Conservation (phyloP, 257 asterid genomes). For the Fraxinus cuspidata region DNA sequence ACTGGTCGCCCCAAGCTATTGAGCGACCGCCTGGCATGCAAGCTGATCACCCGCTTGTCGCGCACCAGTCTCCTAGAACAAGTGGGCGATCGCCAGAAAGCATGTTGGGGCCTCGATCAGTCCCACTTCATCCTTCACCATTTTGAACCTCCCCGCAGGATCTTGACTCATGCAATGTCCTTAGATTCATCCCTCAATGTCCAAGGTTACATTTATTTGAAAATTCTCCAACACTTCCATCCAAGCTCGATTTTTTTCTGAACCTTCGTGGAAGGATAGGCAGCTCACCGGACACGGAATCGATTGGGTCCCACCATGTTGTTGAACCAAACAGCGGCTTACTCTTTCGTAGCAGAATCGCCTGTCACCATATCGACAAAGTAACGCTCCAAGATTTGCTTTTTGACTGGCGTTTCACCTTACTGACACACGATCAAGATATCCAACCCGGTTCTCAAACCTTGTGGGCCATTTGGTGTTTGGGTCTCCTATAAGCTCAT, state of each 20-base stretch:
- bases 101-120: too few relatives aligned
- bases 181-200: too few relatives aligned
- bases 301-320: slow-evolving; percentile 41
- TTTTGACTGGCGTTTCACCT: slow-evolving; percentile 28
- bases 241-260: slow-evolving; percentile 43
- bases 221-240: slow-evolving; percentile 20
- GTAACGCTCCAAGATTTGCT: slow-evolving; percentile 41
- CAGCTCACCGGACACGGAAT: slow-evolving; percentile 45
- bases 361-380: slow-evolving; percentile 59
- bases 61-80: too few relatives aligned
- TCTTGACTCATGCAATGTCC: too few relatives aligned
- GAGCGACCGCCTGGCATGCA: too few relatives aligned
- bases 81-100: too few relatives aligned
- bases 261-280: slow-evolving; percentile 53
- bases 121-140: too few relatives aligned
- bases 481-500: slow-evolving; percentile 36
- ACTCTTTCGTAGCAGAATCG: slow-evolving; percentile 33
- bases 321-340: slow-evolving; percentile 43
- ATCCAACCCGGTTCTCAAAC: too few relatives aligned
- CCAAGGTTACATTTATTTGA: too few relatives aligned
- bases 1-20: too few relatives aligned
- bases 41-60: too few relatives aligned
- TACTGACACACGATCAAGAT: slow-evolving; percentile 34
- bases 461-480: slow-evolving; percentile 29
- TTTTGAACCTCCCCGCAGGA: too few relatives aligned